Base-by-base conservation (phyloP, 176 grass and related monocot genomes). In the Olyra latifolia region DNA sequence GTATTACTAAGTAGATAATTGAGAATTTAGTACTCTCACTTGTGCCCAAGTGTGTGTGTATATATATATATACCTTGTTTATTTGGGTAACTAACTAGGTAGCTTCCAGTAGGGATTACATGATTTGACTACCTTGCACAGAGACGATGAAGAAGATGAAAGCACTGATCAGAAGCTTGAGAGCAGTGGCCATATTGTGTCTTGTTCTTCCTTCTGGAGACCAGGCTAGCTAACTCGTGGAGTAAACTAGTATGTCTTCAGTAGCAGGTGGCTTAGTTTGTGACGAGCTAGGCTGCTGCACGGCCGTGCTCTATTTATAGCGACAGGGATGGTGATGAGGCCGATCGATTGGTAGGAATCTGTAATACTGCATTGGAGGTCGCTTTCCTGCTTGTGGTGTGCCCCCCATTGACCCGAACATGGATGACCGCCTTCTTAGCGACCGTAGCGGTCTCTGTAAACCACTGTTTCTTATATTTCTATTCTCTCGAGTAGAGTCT, bases 291-390 rank as follows among this genome's bases (percentile, higher is more conserved):
- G 27, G 32, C 4, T 63, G n/a, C 3, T 10, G n/a, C 29, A 32
- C 72, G 9, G 4, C 20, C 39, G 8, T 43, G 29, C 10, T 70
- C 27, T 49, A 85, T 85, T 78, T 85, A 85, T 78, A 85, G 64
- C 4, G 45, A 73, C 25, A 24, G 3, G 27, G 19, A 13, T 1
- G 12, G 10, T n/a, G 17, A 45, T 35, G 32, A 35, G 32, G 4
- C 5, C 5, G 62, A 5, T 7, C 5, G 16, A 40, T 66, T 1
- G 6, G 45, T 20, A 65, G 15, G 80, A 83, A 83, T 74, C 47
- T 7, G 12, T 67, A 8, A 17, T 47, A 4, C 9, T 24, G 17
- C 52, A 48, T 69, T 14, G 24, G 50, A 44, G 47, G 49, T 24
- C 47, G 7, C 71, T 32, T 67, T 76, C 10, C 27, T 9, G 32